A percentile compares a stretch with the other conserved stretches of the same genome.
These are phyloP conservation scores for Biscogniauxia marginata DNA, from an alignment of 2,329 filamentous ascomycete species.

Conservation along the genomic window DNA sequence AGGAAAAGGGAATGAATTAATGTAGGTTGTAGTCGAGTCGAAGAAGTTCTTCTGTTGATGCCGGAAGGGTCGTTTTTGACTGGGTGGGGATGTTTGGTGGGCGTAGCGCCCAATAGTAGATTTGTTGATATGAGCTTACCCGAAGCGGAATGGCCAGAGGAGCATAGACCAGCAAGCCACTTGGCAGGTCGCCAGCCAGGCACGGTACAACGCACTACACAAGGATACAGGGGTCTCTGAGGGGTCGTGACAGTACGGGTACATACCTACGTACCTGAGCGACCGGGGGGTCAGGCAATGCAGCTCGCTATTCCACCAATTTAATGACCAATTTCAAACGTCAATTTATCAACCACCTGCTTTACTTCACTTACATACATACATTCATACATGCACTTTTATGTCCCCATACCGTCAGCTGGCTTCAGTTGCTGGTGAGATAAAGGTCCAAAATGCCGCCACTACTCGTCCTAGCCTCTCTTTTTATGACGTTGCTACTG, in stretches of 20 bases:
- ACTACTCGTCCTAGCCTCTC: slow-evolving; percentile 10
- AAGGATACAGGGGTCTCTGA: background rate
- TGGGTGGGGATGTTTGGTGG: slow-evolving; percentile 25
- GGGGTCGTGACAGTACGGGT: background rate
- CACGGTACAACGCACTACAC: background rate
- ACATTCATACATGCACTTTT: no score
- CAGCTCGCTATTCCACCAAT: background rate
- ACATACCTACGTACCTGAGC: background rate
- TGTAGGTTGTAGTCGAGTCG: slow-evolving; percentile 21
- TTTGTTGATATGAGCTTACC: slow-evolving; percentile 21
- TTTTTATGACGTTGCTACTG: slow-evolving; percentile 5
- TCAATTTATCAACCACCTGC: background rate
- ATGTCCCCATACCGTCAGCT: no score
- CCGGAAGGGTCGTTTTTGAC: slow-evolving; percentile 23
- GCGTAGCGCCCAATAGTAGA: slow-evolving; percentile 25
- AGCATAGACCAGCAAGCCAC: slow-evolving; percentile 5
- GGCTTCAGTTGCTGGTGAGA: no score
- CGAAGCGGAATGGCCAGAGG: slow-evolving; percentile 12
- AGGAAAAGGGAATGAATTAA: slow-evolving; percentile 6
- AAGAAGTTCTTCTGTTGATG: slow-evolving; percentile 23
- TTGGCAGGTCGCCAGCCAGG: background rate
- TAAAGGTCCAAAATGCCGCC: slow-evolving; percentile 17
- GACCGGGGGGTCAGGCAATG: background rate
- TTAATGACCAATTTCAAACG: background rate
- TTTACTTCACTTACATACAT: background rate